These are phyloP conservation scores for Limtongia smithiae DNA, from an alignment of 805 yeast species.

Conservation along the genomic window DNA sequence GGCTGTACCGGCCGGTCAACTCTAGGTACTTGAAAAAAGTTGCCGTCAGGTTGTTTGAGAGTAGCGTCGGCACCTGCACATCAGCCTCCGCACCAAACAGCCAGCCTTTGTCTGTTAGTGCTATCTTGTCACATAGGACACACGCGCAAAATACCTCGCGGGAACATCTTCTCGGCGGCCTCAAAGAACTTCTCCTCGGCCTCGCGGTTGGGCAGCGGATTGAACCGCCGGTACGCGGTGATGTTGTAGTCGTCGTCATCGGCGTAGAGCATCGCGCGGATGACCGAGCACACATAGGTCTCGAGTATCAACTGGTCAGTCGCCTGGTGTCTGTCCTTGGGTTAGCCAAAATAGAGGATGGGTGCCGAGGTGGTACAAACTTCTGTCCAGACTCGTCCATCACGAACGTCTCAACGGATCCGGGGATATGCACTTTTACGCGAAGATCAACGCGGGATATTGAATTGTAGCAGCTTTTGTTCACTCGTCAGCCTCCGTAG, in stretches of 20 bases:
- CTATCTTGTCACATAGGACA: background rate
- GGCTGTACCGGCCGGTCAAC: slow-evolving; percentile 60
- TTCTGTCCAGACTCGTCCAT: slow-evolving; percentile 41
- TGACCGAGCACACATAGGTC: slow-evolving; percentile 64
- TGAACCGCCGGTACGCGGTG: slow-evolving; percentile 78
- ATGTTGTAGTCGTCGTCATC: slow-evolving; percentile 73
- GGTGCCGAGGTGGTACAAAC: no score
- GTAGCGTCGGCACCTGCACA: slow-evolving; percentile 61
- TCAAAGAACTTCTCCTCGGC: slow-evolving; percentile 53
- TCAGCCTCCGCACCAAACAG: slow-evolving; percentile 65
- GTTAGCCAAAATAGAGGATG: no score
- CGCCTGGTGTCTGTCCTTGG: slow-evolving; percentile 31
- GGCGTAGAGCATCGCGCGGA: slow-evolving; percentile 71
- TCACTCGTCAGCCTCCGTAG: slow-evolving; percentile 31
- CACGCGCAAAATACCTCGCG: slow-evolving; percentile 46
- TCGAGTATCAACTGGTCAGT: slow-evolving; percentile 42
- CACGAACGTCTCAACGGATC: slow-evolving; percentile 41
- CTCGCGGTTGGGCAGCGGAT: slow-evolving; percentile 59
- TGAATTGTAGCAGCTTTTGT: slow-evolving; percentile 54
- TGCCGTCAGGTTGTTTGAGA: slow-evolving; percentile 69
- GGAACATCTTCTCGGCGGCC: slow-evolving; percentile 64
- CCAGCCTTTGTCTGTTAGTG: slow-evolving; percentile 34
- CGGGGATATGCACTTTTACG: slow-evolving; percentile 57
- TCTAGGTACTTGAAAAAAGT: slow-evolving; percentile 63
- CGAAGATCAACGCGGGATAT: slow-evolving; percentile 73